A percentile compares a stretch with the other conserved stretches of the same genome.
These are phyloP conservation scores for Fusarium sp. DNA, from an alignment of 2,329 filamentous ascomycete genomes.

Conservation along the genomic window DNA sequence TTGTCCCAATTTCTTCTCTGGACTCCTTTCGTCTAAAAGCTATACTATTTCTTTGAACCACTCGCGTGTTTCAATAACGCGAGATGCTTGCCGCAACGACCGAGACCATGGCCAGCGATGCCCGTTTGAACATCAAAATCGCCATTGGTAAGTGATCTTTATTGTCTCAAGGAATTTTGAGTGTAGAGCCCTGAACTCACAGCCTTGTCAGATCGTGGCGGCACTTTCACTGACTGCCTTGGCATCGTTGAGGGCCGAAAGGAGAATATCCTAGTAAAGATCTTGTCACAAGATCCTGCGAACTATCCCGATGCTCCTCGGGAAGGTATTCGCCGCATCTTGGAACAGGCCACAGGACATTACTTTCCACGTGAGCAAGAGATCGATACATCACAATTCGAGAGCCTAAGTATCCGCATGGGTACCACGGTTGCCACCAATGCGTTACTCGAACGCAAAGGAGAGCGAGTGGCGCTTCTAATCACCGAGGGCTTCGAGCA, in stretches of 20 bases:
- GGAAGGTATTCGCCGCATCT: background rate
- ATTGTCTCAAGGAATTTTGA: too few species aligned
- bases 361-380: background rate
- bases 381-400: too few species aligned
- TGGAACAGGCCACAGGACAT: background rate
- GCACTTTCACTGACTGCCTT: background rate
- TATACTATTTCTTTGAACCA: too few species aligned
- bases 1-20: too few species aligned
- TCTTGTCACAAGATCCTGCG: background rate
- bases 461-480: constrained; percentile 87
- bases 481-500: constrained; percentile 91
- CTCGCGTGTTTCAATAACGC: too few species aligned
- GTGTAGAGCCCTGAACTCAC: too few species aligned
- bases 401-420: too few species aligned
- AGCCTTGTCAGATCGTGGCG: background rate
- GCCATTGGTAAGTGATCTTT: too few species aligned
- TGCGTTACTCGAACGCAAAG: constrained; percentile 89
- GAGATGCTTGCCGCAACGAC: too few species aligned
- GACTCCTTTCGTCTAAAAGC: too few species aligned
- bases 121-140: too few species aligned
- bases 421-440: constrained; percentile 85
- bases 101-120: too few species aligned
- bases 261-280: background rate
- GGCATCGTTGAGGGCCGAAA: background rate
- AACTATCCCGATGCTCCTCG: background rate